Conservation (phyloP, 768 basidiomycete species). For the Hypholoma fasciculare region DNA sequence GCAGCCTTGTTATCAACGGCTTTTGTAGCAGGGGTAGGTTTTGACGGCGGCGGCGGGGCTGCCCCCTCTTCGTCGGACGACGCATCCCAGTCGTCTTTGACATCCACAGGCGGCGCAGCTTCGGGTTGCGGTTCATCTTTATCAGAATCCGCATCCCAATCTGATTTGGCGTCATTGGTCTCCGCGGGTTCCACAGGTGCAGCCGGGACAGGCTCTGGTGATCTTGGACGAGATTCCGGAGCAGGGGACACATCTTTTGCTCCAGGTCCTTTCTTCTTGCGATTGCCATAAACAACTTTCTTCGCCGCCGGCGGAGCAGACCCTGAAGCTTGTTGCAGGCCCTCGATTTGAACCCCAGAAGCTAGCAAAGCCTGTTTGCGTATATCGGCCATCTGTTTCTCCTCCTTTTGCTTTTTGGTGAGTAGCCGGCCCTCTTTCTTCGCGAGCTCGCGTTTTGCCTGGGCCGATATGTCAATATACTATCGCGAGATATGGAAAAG, state of each 20-base stretch:
- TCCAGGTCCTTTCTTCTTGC: constrained; percentile 72
- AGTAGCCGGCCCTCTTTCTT: constrained; percentile 94
- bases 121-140: constrained; percentile 39
- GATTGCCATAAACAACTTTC: constrained; percentile 81
- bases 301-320: constrained; percentile 48
- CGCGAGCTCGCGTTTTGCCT: constrained; percentile 87
- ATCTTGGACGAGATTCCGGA: constrained; percentile 53
- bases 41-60: not conserved
- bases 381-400: constrained; percentile 86
- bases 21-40: constrained; percentile 5
- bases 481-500: not conserved
- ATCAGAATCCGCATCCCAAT: constrained; percentile 74
- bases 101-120: constrained; percentile 22
- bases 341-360: constrained; percentile 89
- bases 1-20: not conserved
- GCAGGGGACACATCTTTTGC: constrained; percentile 55
- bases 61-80: constrained; percentile 41
- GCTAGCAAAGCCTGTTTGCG: constrained; percentile 89
- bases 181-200: constrained; percentile 28
- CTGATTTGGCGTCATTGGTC: constrained; percentile 32
- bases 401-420: constrained; percentile 98
- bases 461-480: constrained; percentile 12
- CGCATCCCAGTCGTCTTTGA: constrained; percentile 53
- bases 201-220: constrained; percentile 38
- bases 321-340: constrained; percentile 62